A percentile compares a stretch with the other conserved stretches of the same genome.
Conservation (phyloP, 73 alveolate species). For the Tetrahymena elliotti region DNA sequence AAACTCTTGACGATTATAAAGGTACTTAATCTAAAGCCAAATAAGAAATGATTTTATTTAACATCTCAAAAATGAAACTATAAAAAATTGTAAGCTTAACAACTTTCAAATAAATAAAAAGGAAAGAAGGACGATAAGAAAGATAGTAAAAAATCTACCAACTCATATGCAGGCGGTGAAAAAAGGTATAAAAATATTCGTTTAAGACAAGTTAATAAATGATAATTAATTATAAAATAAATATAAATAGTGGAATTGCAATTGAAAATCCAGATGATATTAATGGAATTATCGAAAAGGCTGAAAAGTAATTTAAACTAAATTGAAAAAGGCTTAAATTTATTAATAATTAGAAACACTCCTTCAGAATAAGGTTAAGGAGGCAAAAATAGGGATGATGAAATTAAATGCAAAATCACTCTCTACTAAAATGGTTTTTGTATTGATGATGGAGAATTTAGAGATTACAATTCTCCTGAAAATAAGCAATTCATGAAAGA, state of each 20-base stretch:
- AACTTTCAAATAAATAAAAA: neutral
- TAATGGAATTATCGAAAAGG: slow-evolving; percentile 48
- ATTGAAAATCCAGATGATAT: slow-evolving; percentile 55
- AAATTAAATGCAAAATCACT: slow-evolving; percentile 38
- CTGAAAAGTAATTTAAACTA: slow-evolving; percentile 8
- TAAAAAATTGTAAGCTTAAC: neutral
- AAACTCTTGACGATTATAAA: slow-evolving; percentile 42
- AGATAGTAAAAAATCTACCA: slow-evolving; percentile 32
- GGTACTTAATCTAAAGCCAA: neutral
- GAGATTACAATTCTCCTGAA: slow-evolving; percentile 54
- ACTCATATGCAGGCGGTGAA: slow-evolving; percentile 74
- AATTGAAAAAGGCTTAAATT: neutral
- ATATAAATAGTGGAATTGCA: slow-evolving; percentile 52
- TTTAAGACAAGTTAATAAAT: neutral
- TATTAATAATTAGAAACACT: slow-evolving; percentile 1
- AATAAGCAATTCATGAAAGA: slow-evolving; percentile 59
- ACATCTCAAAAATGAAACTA: neutral
- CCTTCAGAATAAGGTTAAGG: slow-evolving; percentile 10
- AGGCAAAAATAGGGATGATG: slow-evolving; percentile 7
- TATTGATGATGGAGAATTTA: slow-evolving; percentile 71
- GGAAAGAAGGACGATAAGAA: slow-evolving; percentile 13
- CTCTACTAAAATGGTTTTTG: slow-evolving; percentile 63
- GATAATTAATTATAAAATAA: neutral
- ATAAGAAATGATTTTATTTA: neutral
- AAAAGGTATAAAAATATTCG: slow-evolving; percentile 4